Conservation (phyloP, 306 rosid species). For the Malus orientalis region DNA sequence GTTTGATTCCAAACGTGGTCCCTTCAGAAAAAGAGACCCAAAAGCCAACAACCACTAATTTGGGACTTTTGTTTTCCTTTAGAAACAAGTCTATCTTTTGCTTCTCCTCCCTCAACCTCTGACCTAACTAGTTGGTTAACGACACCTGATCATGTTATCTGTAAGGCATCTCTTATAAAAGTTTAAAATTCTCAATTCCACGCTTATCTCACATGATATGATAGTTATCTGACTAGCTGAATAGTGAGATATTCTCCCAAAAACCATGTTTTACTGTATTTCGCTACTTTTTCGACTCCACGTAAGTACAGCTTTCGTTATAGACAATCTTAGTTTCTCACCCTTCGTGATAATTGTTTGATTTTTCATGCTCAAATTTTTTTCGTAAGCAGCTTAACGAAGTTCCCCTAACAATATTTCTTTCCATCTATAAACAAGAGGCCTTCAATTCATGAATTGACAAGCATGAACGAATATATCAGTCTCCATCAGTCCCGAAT, state of each 20-base stretch:
- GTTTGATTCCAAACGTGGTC: constrained; percentile 20
- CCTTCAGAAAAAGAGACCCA: constrained; percentile 13
- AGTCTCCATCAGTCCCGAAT: constrained; percentile 10
- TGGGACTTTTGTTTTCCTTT: constrained; percentile 6
- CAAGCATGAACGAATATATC: constrained; percentile 17
- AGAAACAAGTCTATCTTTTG: constrained; percentile 22
- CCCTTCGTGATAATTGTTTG: neutral
- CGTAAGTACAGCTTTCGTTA: no score
- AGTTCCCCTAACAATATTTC: neutral
- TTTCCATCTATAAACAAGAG: neutral
- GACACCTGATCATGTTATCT: neutral
- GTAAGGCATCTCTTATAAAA: neutral
- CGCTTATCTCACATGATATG: neutral
- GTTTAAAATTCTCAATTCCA: neutral
- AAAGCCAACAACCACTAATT: constrained; percentile 18
- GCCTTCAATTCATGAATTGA: constrained; percentile 2
- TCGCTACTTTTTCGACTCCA: neutral
- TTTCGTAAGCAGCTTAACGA: neutral
- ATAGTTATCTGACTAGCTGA: no score
- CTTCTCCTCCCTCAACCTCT: constrained; percentile 16
- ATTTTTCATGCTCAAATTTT: neutral
- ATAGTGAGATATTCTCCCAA: neutral
- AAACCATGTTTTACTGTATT: neutral
- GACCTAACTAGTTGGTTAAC: neutral
- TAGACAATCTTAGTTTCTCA: no score